Percentiles rank a stretch among this genome's conserved stretches.
Conservation (phyloP, 495 filamentous ascomycete species). For the Ramalina intermedia region DNA sequence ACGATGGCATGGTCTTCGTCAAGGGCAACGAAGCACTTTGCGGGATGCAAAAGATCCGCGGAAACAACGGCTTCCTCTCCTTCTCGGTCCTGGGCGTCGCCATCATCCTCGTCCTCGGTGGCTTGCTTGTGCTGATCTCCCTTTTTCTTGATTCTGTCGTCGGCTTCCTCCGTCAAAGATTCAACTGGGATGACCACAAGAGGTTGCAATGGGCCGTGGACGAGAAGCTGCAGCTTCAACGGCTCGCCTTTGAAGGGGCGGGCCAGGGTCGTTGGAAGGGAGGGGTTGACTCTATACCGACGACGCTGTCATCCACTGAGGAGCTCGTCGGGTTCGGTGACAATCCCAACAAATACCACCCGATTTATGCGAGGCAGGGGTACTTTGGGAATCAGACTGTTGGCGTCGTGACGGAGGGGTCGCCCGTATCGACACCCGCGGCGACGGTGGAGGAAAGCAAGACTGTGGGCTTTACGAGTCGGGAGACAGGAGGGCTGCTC, state of each 20-base stretch:
- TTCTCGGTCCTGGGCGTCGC: slow-evolving; percentile 15
- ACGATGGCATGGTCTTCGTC: background rate
- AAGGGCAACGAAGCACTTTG: slow-evolving; percentile 6
- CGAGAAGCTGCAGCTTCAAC: slow-evolving; percentile 17
- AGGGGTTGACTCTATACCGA: slow-evolving; percentile 8
- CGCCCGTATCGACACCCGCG: too few species aligned
- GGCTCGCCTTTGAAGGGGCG: slow-evolving; percentile 16
- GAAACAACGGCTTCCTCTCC: slow-evolving; percentile 7
- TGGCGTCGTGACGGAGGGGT: too few species aligned
- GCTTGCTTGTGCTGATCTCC: slow-evolving; percentile 14
- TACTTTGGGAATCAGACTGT: too few species aligned
- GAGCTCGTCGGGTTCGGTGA: slow-evolving; percentile 5
- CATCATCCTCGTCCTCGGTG: slow-evolving; percentile 17
- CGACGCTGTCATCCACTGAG: background rate
- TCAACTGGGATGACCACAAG: slow-evolving; percentile 9
- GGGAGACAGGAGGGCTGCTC: too few species aligned
- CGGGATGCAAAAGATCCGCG: slow-evolving; percentile 7
- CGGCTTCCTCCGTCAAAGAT: slow-evolving; percentile 1
- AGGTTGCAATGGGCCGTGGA: slow-evolving; percentile 15
- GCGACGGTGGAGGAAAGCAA: too few species aligned
- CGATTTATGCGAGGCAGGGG: background rate
- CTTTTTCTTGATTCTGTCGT: slow-evolving; percentile 9
- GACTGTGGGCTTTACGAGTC: too few species aligned
- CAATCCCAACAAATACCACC: slow-evolving; percentile 1
- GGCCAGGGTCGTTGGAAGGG: slow-evolving; percentile 17